These are phyloP conservation scores for Nemania sp. DNA, from an alignment of 2,329 filamentous ascomycete genomes.

Conservation along the genomic window DNA sequence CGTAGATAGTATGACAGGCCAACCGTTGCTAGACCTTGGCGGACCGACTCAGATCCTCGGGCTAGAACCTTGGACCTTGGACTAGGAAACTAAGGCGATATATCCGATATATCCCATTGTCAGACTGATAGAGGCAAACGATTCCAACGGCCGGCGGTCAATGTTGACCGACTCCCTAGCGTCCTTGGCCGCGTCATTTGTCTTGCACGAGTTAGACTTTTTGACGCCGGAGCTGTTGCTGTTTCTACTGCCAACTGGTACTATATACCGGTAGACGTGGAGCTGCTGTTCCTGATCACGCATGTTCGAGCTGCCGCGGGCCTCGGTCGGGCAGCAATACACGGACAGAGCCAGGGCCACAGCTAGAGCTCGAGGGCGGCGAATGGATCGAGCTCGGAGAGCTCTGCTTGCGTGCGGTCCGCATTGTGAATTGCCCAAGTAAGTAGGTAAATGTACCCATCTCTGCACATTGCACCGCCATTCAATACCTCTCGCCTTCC, in stretches of 20 bases:
- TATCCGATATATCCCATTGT: not conserved
- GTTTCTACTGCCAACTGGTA: too few species aligned
- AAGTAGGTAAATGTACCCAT: too few species aligned
- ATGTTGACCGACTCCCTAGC: constrained; percentile 2
- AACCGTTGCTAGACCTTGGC: constrained; percentile 2
- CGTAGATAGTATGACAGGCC: too few species aligned
- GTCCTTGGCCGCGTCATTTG: constrained; percentile 7
- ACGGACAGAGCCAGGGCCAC: not conserved
- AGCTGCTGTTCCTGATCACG: too few species aligned
- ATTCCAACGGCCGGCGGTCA: not conserved
- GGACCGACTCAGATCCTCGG: not conserved
- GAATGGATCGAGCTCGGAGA: not conserved
- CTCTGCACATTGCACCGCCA: too few species aligned
- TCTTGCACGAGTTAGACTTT: not conserved
- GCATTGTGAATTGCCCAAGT: too few species aligned
- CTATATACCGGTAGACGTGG: not conserved
- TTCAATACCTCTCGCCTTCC: too few species aligned
- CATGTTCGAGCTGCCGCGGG: not conserved
- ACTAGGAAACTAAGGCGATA: not conserved
- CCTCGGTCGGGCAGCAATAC: constrained; percentile 4
- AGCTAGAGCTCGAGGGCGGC: not conserved
- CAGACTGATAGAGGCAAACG: not conserved
- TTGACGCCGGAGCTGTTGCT: not conserved
- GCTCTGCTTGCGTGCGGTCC: not conserved
- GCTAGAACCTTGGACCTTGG: not conserved